Conservation (phyloP, 129 eudicot genomes). For the Oenanthe sinensis region DNA sequence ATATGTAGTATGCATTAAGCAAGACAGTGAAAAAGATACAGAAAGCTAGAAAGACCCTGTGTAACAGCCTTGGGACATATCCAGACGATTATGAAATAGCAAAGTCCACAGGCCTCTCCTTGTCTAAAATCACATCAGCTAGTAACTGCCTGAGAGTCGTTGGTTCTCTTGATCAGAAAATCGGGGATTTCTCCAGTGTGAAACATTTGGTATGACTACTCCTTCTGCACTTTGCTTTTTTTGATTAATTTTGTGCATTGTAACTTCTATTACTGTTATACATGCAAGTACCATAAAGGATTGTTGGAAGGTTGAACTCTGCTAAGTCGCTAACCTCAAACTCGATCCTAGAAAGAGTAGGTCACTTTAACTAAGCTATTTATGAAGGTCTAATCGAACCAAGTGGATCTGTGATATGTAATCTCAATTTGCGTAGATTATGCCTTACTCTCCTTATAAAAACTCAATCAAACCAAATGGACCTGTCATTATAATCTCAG, state of each 20-base stretch:
- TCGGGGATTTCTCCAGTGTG: constrained; percentile 24
- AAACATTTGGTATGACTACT: constrained; percentile 49
- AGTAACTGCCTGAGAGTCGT: constrained; percentile 67
- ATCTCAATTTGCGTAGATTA: not conserved
- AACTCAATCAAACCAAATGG: not conserved
- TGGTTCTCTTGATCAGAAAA: constrained; percentile 65
- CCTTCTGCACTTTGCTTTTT: not conserved
- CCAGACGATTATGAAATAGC: constrained; percentile 64
- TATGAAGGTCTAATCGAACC: not conserved
- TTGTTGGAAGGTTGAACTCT: not conserved
- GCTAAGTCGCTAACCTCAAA: not conserved
- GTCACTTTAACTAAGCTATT: not conserved
- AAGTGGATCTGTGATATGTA: not conserved
- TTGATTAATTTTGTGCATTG: not conserved
- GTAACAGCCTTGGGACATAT: constrained; percentile 38
- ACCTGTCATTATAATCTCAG: not conserved
- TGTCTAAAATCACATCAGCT: constrained; percentile 63
- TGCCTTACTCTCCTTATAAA: too few species aligned
- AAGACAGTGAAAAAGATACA: constrained; percentile 61
- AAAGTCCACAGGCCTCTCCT: constrained; percentile 65
- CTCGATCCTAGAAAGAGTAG: not conserved
- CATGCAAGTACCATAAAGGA: not conserved
- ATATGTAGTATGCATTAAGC: constrained; percentile 48
- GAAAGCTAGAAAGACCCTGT: constrained; percentile 57
- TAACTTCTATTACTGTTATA: not conserved